Base-by-base conservation (phyloP, 148 eudicot genomes). In the Persicaria maculosa region DNA sequence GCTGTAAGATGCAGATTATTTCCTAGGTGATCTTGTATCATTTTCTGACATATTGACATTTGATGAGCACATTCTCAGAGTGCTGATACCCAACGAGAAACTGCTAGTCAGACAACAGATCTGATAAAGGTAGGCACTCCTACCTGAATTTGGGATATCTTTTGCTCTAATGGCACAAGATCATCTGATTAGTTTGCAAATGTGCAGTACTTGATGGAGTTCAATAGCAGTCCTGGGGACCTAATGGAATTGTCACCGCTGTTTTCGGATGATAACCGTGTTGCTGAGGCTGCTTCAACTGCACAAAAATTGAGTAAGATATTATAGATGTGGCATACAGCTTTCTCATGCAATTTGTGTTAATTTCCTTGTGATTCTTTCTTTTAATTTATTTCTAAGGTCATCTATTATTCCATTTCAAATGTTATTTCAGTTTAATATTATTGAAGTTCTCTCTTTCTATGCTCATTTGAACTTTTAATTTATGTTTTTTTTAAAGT, bases 271-370 rank as follows among this genome's bases (percentile, higher is more conserved):
- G 97, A 96, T 76, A 96, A 94, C 80, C 99, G 97, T 76, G 99
- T 96, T 79, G 97, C 99, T 40, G 99, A 96, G 83, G 99, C 99
- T 62, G 99, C 99, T 84, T 90, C 99, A 69, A 96, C 92, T 84
- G 97, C 97, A 19, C 99, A 96, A 79, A 96, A 96, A 87, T 81
- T 96, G 82, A 87, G 99, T 96, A 90, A 84, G 97, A 80, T 86
- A 58, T 47, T 72, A 12, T 46, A 19, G 45, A 53, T 70, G 25
- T 73, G 74, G 40, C 50, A 22, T 40, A 67, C 44, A 52, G 48
- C 70, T 65, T 65, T 65, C 6, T 64, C 47, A 14, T 65, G n/a
- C n/a, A 19, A 15, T 75, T 4, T 54, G 47, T 31, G 40, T 31
- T 31, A 31, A 31, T 31, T 31, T 31, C 40, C 40, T 31, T 31